Evolutionary conservation across 1,284 basidiomycete genomes (phyloP), one percentile per base, ranked within the genome.

Genomic region (Tylopilus sp.): DNA sequence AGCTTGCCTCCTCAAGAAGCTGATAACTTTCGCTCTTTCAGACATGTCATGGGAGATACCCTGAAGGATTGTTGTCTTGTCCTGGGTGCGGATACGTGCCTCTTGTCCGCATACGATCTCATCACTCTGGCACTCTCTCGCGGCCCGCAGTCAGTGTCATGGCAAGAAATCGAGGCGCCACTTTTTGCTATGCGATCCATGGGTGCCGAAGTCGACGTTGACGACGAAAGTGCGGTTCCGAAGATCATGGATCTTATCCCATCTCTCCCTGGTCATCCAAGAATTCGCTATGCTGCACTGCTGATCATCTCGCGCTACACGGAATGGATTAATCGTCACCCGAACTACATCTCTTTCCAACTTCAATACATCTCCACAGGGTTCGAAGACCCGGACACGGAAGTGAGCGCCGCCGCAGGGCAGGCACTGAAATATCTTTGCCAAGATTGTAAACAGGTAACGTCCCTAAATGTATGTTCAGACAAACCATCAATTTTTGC

Each of bases 1-100:
- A 72, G 81, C 26, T 74, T 95, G 61, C 81, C 82, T 5, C 85
- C 88, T 4, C 91, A 96, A 72, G 96, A 98, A 69, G 82, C 88
- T 11, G 97, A 99, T 59, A 89, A 91, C 66, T 99, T 99, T 79
- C 83, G 97, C 24, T 83, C 85, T 7, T 99, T 99, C 79, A 81
- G 97, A 51, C 97, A 99, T 76, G 86, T 94, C 58, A 99, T 99
- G 90, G 97, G 97, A 48, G 96, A 99, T 71, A 99, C 97, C 6
- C 82, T 99, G 61, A 99, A 99, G 74, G 97, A 99, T 70, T 99
- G 97, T 70, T 99, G 97, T 73, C 85, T 90, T 59, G 94, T 99
- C 33, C 82, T 99, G 33, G 92, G 94, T 28, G 83, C 94, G 3
- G 87, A 93, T 43, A 80, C 82, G 5, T 99, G 97, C 66, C 79